Percentiles rank a stretch among this genome's conserved stretches.
These are phyloP conservation scores for Neocatenulostroma microsporum DNA, from an alignment of 2,329 filamentous ascomycete genomes.

Conservation along the genomic window DNA sequence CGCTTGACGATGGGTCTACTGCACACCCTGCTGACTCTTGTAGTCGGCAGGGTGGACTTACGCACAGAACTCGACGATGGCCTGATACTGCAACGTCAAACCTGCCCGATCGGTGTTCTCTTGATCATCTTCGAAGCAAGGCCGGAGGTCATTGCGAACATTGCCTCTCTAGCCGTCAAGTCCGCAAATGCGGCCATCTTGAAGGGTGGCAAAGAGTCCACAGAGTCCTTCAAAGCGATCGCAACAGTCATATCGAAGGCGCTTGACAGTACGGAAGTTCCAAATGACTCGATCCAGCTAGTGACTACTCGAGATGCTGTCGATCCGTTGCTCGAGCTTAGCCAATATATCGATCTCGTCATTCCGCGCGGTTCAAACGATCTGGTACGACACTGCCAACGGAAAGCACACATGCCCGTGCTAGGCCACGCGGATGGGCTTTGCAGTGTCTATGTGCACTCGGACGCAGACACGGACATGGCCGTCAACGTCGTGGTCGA, in stretches of 20 bases:
- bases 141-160: slow-evolving; percentile 97
- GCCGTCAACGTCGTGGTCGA: slow-evolving; percentile 74
- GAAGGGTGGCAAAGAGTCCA: slow-evolving; percentile 95
- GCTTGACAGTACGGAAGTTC: slow-evolving; percentile 64
- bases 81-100: slow-evolving; percentile 76
- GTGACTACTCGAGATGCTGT: slow-evolving; percentile 90
- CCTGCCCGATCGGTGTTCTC: slow-evolving; percentile 92
- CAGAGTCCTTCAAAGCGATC: slow-evolving; percentile 88
- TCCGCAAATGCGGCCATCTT: slow-evolving; percentile 95
- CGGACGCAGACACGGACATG: slow-evolving; percentile 63
- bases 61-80: slow-evolving; percentile 80
- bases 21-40: slow-evolving; percentile 22
- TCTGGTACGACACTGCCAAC: slow-evolving; percentile 81
- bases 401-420: slow-evolving; percentile 86
- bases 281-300: slow-evolving; percentile 81
- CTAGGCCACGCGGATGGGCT: slow-evolving; percentile 93
- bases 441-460: slow-evolving; percentile 77
- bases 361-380: slow-evolving; percentile 90
- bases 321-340: slow-evolving; percentile 74
- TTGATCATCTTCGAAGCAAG: slow-evolving; percentile 97
- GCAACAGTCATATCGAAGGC: slow-evolving; percentile 75
- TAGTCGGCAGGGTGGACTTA: slow-evolving; percentile 76
- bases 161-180: slow-evolving; percentile 90
- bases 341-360: slow-evolving; percentile 85
- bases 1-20: neutral